Base-by-base conservation (phyloP, 306 rosid species). In the Cyclanthera cordifolia region DNA sequence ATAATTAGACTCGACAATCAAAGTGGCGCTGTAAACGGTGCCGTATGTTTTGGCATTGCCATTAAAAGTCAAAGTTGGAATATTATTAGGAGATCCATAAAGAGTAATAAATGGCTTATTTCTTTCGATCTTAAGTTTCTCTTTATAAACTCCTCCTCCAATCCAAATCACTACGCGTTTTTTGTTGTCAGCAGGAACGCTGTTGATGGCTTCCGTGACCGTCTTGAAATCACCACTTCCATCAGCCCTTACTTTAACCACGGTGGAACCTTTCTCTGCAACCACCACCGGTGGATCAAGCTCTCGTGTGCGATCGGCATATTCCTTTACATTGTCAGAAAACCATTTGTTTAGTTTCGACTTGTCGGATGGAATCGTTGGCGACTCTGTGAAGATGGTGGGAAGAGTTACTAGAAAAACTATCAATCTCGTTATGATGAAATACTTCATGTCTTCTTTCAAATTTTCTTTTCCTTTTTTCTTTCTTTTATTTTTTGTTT, bases 151-250 rank as follows among this genome's bases (percentile, higher is more conserved):
- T 27, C 96, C 95, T 0, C 20, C 55, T 28, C 86, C 88, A 15
- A 90, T 84, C 41, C 74, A 65, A 15, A 90, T 8, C 48, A 85
- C 72, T 32, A 84, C 85, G 17, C 95, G 82, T 7, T 69, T 73
- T 0, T 74, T 72, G 64, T 90, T 90, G 0, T 72, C 81, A 0
- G 0, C 19, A 3, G 90, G 92, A 45, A 90, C 73, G 70, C 85
- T 82, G 0, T 79, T 70, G 25, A 88, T 6, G 28, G 97, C 95
- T 0, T 79, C 95, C 0, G 24, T 57, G 8, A 90, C 19, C 15
- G 79, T 88, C 66, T 70, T 81, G 69, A 76, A 90, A 3, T 88
- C 24, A 8, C 90, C 95, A 0, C 77, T 75, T 0, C 95, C 92
- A 46, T 78, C 72, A n/a, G 71, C 15, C 72, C 32, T 75, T 0